phyloP scores from a whole-genome alignment of 805 yeast species.

The Candida sithepensis region DNA sequence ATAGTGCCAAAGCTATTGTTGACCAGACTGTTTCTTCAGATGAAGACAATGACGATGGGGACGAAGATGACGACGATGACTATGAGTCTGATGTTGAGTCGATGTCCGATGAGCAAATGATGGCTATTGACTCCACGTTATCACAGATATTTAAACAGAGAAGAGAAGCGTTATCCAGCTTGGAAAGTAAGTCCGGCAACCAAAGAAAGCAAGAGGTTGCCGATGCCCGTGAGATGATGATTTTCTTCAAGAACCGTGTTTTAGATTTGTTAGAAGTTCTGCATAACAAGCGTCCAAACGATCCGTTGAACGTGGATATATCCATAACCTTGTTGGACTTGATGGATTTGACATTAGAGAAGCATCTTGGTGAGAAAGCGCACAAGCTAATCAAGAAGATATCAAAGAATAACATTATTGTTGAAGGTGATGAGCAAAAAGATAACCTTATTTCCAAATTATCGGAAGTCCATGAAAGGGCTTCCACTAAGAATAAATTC shows the following conservation, averaged over 20 bases:
- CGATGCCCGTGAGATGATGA: conserved; percentile 76
- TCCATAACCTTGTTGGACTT: conserved; percentile 56
- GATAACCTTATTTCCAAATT: conserved; percentile 26
- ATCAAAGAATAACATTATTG: conserved; percentile 40
- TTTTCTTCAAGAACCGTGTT: conserved; percentile 72
- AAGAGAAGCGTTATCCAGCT: conserved; percentile 53
- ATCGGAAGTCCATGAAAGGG: conserved; percentile 40
- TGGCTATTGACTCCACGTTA: conserved; percentile 83
- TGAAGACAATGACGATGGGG: conserved; percentile 31
- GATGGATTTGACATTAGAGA: conserved; percentile 66
- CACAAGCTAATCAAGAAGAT: conserved; percentile 66
- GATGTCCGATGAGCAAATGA: conserved; percentile 96
- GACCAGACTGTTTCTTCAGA: conserved; percentile 18
- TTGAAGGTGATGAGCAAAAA: conserved; percentile 13
- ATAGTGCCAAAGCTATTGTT: conserved; percentile 16
- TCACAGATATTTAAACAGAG: conserved; percentile 83
- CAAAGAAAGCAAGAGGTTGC: conserved; percentile 68
- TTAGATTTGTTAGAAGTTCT: conserved; percentile 73
- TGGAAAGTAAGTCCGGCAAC: conserved; percentile 51
- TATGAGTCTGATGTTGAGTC: conserved; percentile 68
- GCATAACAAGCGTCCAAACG: conserved; percentile 41
- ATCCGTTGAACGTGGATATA: conserved; percentile 39
- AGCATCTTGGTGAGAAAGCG: conserved; percentile 67
- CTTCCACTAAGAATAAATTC: conserved; percentile 40
- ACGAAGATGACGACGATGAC: conserved; percentile 44